Evolutionary conservation across 2,329 filamentous ascomycete genomes (phyloP).

Genomic region (Xylariaceae sp.): DNA sequence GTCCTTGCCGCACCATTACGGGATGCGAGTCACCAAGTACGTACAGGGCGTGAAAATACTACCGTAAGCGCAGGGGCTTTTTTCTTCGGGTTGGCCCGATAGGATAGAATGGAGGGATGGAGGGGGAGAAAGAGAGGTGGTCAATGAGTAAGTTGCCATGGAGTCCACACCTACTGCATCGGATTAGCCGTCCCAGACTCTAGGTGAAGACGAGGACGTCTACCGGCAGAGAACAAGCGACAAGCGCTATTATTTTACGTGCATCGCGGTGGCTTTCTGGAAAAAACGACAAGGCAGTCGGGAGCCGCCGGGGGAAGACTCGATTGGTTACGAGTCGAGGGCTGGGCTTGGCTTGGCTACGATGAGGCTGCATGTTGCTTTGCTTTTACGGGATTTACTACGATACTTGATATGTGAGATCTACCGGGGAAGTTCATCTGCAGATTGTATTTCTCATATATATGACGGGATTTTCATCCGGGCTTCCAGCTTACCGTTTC

Average conservation of each 20-base stretch:
- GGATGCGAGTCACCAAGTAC: not conserved
- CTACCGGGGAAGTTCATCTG: no score
- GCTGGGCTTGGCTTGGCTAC: not conserved
- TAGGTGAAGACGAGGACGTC: not conserved
- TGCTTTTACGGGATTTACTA: not conserved
- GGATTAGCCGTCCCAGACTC: conserved; percentile 3
- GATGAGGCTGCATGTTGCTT: conserved; percentile 5
- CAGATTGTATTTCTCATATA: not conserved
- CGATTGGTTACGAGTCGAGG: not conserved
- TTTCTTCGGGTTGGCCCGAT: not conserved
- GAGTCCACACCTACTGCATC: conserved; percentile 2
- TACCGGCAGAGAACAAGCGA: not conserved
- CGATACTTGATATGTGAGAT: no score
- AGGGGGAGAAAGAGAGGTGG: no score
- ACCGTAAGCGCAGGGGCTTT: not conserved
- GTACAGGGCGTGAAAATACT: not conserved
- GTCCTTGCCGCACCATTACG: not conserved
- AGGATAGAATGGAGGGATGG: not conserved
- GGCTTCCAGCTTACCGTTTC: not conserved
- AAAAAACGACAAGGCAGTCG: not conserved
- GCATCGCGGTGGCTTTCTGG: no score
- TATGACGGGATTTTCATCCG: conserved; percentile 3
- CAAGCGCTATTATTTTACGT: conserved; percentile 4
- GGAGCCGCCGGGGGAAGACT: not conserved
- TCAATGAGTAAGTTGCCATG: no score